Evolutionary conservation across 1,284 basidiomycete genomes (phyloP).

Genomic region (Austroboletus niveus): DNA sequence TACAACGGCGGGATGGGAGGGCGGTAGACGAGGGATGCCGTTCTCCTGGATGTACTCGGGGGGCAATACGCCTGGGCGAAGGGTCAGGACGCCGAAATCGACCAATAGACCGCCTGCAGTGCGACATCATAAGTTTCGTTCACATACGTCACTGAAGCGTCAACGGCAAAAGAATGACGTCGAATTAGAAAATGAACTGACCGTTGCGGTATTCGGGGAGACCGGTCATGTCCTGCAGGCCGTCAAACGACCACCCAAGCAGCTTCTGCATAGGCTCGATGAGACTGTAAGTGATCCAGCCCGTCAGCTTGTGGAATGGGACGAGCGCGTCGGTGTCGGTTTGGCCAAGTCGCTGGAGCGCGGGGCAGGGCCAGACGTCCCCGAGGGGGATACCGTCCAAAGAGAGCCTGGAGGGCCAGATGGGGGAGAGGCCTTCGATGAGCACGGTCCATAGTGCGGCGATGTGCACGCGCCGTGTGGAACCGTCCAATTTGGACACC

Average conservation of each 20-base stretch:
- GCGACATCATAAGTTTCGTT: not conserved
- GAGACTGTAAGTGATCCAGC: slow-evolving; percentile 90
- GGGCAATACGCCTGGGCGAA: slow-evolving; percentile 46
- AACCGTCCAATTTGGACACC: slow-evolving; percentile 44
- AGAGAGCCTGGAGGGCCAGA: slow-evolving; percentile 84
- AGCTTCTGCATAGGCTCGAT: slow-evolving; percentile 80
- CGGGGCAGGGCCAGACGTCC: slow-evolving; percentile 86
- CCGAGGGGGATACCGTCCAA: slow-evolving; percentile 72
- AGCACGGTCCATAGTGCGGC: slow-evolving; percentile 79
- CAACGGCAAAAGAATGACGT: no score
- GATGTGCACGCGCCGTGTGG: slow-evolving; percentile 53
- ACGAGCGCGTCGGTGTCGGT: slow-evolving; percentile 58
- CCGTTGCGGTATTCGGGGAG: slow-evolving; percentile 90
- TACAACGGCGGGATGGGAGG: slow-evolving; percentile 86
- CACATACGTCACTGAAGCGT: not conserved
- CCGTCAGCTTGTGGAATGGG: slow-evolving; percentile 94
- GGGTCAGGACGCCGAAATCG: slow-evolving; percentile 75
- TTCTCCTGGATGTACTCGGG: slow-evolving; percentile 45
- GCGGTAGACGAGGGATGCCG: slow-evolving; percentile 58
- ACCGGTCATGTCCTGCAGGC: slow-evolving; percentile 77
- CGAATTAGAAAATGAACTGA: slow-evolving; percentile 21
- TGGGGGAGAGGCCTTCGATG: slow-evolving; percentile 79
- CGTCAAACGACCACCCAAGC: slow-evolving; percentile 76
- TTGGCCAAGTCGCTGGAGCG: slow-evolving; percentile 39
- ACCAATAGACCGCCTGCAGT: slow-evolving; percentile 78